Base-by-base conservation (phyloP, 805 yeast species). In the Komagataella pastoris region DNA sequence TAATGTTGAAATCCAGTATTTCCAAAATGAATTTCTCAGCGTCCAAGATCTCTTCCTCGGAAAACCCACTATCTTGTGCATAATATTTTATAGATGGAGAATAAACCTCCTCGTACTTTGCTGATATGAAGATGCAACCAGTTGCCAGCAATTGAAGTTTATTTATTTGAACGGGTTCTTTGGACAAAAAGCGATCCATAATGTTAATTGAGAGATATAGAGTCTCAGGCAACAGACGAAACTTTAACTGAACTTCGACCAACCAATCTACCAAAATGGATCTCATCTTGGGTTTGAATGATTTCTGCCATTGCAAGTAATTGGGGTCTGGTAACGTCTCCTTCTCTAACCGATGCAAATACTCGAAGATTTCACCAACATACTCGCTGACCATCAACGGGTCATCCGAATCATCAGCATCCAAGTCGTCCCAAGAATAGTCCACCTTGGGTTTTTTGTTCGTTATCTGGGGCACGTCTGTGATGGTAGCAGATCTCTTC, bases 341-440 rank as follows among this genome's bases (percentile, higher is more conserved):
- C 47, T 74, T 66, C 68, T 89, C 96, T 54, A 83, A 71, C 60
- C 75, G 81, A 63, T 83, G 81, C 59, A 90, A 70, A 65, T 86
- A 88, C 30, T 79, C 83, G 66, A 88, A 90, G 53, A 91, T 90
- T 54, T 88, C 97, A 55, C 72, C 77, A 52, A 86, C 96, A 65
- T 90, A 91, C 70, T 91, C 99, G 55, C 89, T 80, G 36, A 87
- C 97, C 97, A 91, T 90, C 55, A 87, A 68, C 18, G 83, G 87
- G 62, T 85, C 91, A 56, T 80, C 83, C 48, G 66, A 62, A 61
- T 85, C 90, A 55, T 79, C 85, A 30, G 74, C 77, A 60, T 85
- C 93, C 54, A 84, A 68, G 63, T 83, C 88, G 61, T 84, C 89
- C 88, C 89, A 80, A 51, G 67, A 71, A 58, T 74, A 73, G 55